Conservation (phyloP, 768 basidiomycete genomes). For the Calocybe indica region DNA sequence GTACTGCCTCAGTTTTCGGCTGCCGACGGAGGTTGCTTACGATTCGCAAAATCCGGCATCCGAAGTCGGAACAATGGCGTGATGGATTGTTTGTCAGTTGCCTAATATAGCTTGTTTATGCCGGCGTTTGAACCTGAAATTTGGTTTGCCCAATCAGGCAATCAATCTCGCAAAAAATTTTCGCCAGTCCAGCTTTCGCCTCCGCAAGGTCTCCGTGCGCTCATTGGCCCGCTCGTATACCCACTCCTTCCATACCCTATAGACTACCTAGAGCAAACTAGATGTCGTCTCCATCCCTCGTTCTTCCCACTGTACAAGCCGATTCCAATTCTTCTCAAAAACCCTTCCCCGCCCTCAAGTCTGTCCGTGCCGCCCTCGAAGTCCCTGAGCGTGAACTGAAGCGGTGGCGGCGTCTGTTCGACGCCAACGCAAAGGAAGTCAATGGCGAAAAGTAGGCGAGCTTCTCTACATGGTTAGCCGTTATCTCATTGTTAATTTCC, state of each 20-base stretch:
- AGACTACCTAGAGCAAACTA: conserved; percentile 10
- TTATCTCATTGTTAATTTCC: conserved; percentile 11
- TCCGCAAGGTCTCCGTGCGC: too few species aligned
- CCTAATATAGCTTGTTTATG: too few species aligned
- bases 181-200: too few species aligned
- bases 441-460: conserved; percentile 76
- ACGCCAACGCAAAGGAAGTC: conserved; percentile 69
- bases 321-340: conserved; percentile 32
- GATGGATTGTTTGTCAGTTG: too few species aligned
- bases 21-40: not conserved
- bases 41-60: too few species aligned
- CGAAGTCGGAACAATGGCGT: too few species aligned
- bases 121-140: too few species aligned
- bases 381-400: conserved; percentile 79
- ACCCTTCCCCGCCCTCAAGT: conserved; percentile 41
- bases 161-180: too few species aligned
- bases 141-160: too few species aligned
- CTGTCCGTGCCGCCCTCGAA: conserved; percentile 62
- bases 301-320: conserved; percentile 48
- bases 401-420: conserved; percentile 87
- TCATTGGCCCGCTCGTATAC: too few species aligned
- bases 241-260: conserved; percentile 7
- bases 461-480: not conserved
- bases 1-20: conserved; percentile 89
- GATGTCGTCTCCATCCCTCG: conserved; percentile 33